Base-by-base conservation (phyloP, 2,329 filamentous ascomycete genomes). In the Monilinia laxa region DNA sequence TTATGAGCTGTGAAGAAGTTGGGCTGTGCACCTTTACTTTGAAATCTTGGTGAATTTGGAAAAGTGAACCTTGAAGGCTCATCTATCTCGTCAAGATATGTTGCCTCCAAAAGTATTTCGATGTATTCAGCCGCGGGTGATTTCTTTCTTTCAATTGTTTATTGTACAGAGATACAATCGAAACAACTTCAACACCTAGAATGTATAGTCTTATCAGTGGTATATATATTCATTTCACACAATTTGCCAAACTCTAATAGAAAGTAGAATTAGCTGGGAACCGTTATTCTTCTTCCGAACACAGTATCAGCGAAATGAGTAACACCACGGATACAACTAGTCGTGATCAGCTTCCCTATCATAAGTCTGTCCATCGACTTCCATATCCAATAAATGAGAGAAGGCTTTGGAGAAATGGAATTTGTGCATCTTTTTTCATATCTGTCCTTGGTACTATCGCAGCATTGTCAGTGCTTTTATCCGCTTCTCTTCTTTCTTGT, bases 381-480 rank as follows among this genome's bases (percentile, higher is more conserved):
- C 12, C 40, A 23, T 35, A 10, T 49, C 20, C 18, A 35, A 35
- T n/a, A 4, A 49, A 59, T 16, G 28, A 49, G 6, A 14, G 3
- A 35, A 31, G 25, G 18, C 12, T 4, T 1, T 23, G 42, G 42
- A 47, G 45, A 49, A 40, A 25, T 59, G 20, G 11, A 11, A 10
- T 35, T 3, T 49, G 42, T 42, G 25, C 28, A 18, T 47, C 18
- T n/a, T 9, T 35, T 35, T 14, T 35, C 18, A 35, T 55, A n/a
- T 31, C 6, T 12, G 31, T 45, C 20, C 60, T 63, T n/a, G 49
- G 60, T 5, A n/a, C 25, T 31, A 31, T 45, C 18, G 51, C 60
- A n/a, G 12, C n/a, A 28, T 31, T 63, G 60, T 63, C 25, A 63
- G 60, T 63, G 31, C 60, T 55, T 16, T 9, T 20, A 35, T 12